Evolutionary conservation across 805 yeast species (phyloP).

Genomic region (Metschnikowia picachoensis): DNA sequence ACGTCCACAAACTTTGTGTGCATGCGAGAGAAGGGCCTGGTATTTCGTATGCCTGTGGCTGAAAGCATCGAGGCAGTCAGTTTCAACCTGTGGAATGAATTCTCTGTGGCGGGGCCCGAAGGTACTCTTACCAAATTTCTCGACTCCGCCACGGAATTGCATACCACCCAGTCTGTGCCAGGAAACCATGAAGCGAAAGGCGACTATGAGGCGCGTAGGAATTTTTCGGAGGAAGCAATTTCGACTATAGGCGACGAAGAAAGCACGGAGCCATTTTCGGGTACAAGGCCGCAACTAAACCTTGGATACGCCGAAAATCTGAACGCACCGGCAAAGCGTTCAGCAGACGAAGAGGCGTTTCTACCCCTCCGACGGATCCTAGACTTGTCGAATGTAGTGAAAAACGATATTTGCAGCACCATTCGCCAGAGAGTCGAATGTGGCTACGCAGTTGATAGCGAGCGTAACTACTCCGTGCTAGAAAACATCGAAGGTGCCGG

Average conservation of each 20-base stretch:
- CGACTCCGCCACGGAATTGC: slow-evolving; percentile 10
- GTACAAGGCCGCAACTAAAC: neutral
- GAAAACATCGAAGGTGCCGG: slow-evolving; percentile 49
- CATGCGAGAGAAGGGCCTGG: slow-evolving; percentile 87
- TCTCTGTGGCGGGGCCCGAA: slow-evolving; percentile 55
- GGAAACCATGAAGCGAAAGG: neutral
- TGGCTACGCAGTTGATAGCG: slow-evolving; percentile 72
- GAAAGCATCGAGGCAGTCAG: slow-evolving; percentile 61
- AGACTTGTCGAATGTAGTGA: slow-evolving; percentile 44
- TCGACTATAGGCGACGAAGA: slow-evolving; percentile 32
- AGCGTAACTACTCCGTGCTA: slow-evolving; percentile 55
- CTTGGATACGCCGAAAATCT: neutral
- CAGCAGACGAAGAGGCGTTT: slow-evolving; percentile 20
- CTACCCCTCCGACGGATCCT: slow-evolving; percentile 29
- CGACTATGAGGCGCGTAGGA: slow-evolving; percentile 3
- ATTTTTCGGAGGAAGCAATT: slow-evolving; percentile 24
- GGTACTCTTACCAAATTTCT: slow-evolving; percentile 49
- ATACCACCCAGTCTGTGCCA: neutral
- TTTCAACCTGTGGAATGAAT: slow-evolving; percentile 67
- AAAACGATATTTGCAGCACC: slow-evolving; percentile 68
- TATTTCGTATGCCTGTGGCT: slow-evolving; percentile 70
- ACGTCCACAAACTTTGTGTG: slow-evolving; percentile 70
- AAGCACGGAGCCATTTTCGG: slow-evolving; percentile 14
- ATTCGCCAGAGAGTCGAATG: slow-evolving; percentile 67
- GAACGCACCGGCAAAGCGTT: no score